phyloP scores from a whole-genome alignment of 2,329 filamentous ascomycete species.

The Xylariaceae sp. region DNA sequence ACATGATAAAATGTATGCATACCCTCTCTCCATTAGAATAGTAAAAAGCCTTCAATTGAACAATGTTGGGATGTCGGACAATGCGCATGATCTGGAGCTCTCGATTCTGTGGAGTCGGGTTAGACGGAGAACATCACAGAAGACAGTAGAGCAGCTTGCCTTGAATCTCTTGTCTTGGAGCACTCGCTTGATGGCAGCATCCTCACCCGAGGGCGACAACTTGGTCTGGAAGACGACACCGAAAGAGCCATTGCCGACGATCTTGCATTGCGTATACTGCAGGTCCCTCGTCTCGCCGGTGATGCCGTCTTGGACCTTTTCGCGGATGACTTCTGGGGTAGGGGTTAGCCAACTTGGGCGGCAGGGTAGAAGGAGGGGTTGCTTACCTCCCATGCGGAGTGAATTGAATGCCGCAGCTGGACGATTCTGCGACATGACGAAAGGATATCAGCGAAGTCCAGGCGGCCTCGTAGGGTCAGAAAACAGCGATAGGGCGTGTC shows the following conservation, averaged over 20 bases:
- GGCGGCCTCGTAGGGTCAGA: conserved; percentile 26
- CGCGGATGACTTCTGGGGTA: conserved; percentile 82
- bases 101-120: conserved; percentile 67
- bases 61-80: conserved; percentile 96
- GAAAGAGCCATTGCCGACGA: conserved; percentile 97
- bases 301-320: conserved; percentile 97
- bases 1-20: conserved; percentile 31
- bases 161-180: conserved; percentile 99
- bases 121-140: conserved; percentile 10
- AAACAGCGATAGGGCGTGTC: conserved; percentile 20
- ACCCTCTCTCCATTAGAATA: conserved; percentile 99
- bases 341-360: conserved; percentile 14
- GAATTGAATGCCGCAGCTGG: conserved; percentile 80
- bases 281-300: conserved; percentile 96
- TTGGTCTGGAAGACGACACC: conserved; percentile 99
- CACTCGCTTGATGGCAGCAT: conserved; percentile 98
- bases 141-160: conserved; percentile 48
- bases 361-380: conserved; percentile 10
- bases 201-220: conserved; percentile 93
- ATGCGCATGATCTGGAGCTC: conserved; percentile 99
- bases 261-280: conserved; percentile 99
- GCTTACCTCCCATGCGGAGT: conserved; percentile 95
- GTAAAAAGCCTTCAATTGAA: conserved; percentile 98
- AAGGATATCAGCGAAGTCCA: conserved; percentile 22
- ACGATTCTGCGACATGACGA: conserved; percentile 34